Evolutionary conservation across 2,329 filamentous ascomycete genomes (phyloP).

Genomic region (Fusarium pininemorale): DNA sequence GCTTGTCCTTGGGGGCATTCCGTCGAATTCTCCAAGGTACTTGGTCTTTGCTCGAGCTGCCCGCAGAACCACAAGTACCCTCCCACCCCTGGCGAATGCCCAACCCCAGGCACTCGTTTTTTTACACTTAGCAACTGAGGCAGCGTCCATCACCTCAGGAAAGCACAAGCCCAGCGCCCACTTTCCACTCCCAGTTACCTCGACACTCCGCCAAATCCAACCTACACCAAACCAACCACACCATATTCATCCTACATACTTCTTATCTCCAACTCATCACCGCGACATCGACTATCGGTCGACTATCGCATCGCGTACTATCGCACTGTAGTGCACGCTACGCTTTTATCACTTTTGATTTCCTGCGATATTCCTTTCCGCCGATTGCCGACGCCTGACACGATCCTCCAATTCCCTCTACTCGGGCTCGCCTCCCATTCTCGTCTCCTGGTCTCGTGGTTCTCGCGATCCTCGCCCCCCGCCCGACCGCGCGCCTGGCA

Average conservation of each 20-base stretch:
- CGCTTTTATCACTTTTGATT: conserved; percentile 13
- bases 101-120: conserved; percentile 35
- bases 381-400: conserved; percentile 32
- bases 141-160: conserved; percentile 30
- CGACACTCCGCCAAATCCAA: conserved; percentile 39
- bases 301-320: conserved; percentile 35
- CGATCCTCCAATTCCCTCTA: conserved; percentile 35
- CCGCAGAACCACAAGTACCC: conserved; percentile 25
- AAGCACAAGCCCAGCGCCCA: conserved; percentile 37
- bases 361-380: conserved; percentile 20
- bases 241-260: conserved; percentile 34
- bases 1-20: conserved; percentile 19
- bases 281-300: conserved; percentile 35
- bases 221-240: conserved; percentile 39
- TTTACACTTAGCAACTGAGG: conserved; percentile 26
- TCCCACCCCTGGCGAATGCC: conserved; percentile 31
- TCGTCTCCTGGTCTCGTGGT: conserved; percentile 37
- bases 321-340: conserved; percentile 3
- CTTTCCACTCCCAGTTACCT: conserved; percentile 41
- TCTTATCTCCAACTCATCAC: conserved; percentile 35
- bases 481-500: conserved; percentile 38
- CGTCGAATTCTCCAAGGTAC: conserved; percentile 15
- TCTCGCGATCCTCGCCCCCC: conserved; percentile 37
- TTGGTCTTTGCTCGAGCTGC: neutral
- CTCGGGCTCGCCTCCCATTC: conserved; percentile 32